Evolutionary conservation across 352 stramenopile species (phyloP).

Genomic region (Pythium monospermum): DNA sequence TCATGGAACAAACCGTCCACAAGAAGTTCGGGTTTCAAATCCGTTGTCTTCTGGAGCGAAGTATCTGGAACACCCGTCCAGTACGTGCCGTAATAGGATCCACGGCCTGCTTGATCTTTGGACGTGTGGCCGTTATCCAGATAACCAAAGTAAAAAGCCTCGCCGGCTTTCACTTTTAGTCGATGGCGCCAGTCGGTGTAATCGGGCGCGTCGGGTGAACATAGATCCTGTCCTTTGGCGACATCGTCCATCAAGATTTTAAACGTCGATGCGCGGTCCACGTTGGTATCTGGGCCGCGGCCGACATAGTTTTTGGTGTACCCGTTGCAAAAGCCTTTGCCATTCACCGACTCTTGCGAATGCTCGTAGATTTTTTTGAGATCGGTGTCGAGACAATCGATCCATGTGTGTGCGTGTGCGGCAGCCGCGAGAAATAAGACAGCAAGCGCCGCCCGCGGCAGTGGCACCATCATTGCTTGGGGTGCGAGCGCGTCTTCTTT

Average conservation of each 20-base stretch:
- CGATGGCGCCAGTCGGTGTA: conserved; percentile 26
- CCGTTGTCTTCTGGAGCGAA: conserved; percentile 29
- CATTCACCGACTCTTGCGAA: conserved; percentile 14
- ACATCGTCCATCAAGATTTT: neutral
- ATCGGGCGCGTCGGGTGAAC: conserved; percentile 18
- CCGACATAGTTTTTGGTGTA: conserved; percentile 48
- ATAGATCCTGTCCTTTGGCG: conserved; percentile 16
- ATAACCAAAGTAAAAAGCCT: conserved; percentile 43
- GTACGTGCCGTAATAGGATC: conserved; percentile 45
- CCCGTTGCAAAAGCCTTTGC: conserved; percentile 32
- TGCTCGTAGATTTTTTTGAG: conserved; percentile 37
- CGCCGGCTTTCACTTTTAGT: conserved; percentile 15
- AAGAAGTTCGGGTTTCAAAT: conserved; percentile 37
- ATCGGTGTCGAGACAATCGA: conserved; percentile 54
- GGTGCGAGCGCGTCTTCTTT: no score
- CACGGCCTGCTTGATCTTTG: conserved; percentile 39
- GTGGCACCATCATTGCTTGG: no score
- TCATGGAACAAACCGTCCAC: conserved; percentile 43
- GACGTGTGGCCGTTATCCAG: conserved; percentile 46
- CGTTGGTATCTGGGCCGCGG: no score
- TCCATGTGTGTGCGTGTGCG: conserved; percentile 35
- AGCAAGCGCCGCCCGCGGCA: no score
- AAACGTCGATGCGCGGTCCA: neutral
- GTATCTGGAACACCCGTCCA: conserved; percentile 34
- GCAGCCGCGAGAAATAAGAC: neutral